Percentiles rank a stretch among this genome's conserved stretches.
Evolutionary conservation across 805 yeast species (phyloP).

Genomic region (Zygoascus flipseniorum): DNA sequence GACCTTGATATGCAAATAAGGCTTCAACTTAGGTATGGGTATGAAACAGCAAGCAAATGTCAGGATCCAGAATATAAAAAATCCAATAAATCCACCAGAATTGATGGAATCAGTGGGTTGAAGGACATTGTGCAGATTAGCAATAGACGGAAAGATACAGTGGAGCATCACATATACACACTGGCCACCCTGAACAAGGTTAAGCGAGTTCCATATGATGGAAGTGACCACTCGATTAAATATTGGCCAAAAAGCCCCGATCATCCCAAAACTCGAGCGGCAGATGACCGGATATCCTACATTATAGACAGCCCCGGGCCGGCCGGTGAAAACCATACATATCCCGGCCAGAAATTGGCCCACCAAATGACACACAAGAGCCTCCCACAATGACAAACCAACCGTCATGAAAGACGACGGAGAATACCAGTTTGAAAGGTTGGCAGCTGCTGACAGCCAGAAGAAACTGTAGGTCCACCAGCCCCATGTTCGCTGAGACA

Average conservation of each 20-base stretch:
- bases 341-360: constrained; percentile 11
- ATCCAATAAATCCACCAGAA: constrained; percentile 11
- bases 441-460: constrained; percentile 13
- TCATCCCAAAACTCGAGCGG: constrained; percentile 12
- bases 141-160: constrained; percentile 9
- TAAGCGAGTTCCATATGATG: constrained; percentile 11
- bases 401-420: constrained; percentile 7
- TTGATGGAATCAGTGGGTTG: constrained; percentile 5
- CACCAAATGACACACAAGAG: constrained; percentile 10
- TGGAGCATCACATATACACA: constrained; percentile 11
- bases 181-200: constrained; percentile 12
- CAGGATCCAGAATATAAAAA: constrained; percentile 7
- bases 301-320: constrained; percentile 14
- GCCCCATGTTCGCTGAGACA: constrained; percentile 8
- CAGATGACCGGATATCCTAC: constrained; percentile 14
- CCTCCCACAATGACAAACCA: constrained; percentile 11
- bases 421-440: constrained; percentile 11
- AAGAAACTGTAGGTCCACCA: constrained; percentile 8
- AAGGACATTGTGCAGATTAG: constrained; percentile 7
- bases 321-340: constrained; percentile 8
- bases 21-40: constrained; percentile 7
- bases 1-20: constrained; percentile 7
- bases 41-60: constrained; percentile 5
- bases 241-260: constrained; percentile 12
- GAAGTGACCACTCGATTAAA: constrained; percentile 10